Evolutionary conservation across 225 moss, liverwort and hornwort genomes (phyloP), one percentile per base, ranked within the genome.

Genomic region (Marchantia polymorpha): DNA sequence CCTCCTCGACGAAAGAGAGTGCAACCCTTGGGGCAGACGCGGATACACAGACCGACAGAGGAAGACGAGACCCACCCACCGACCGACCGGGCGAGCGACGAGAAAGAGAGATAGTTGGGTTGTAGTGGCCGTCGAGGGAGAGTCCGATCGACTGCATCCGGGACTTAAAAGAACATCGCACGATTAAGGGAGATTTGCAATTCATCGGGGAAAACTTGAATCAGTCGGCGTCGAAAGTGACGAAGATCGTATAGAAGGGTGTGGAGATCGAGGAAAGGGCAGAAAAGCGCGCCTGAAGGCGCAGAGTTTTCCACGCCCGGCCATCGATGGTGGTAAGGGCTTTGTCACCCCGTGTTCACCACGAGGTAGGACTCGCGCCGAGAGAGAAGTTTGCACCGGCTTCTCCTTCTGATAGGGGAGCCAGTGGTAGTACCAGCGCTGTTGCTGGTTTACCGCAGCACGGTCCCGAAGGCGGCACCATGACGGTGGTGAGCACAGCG

Each of bases 401-500:
- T 53, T 79, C 78, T 30, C 52, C 78, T 16, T 30, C 69, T 22
- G 78, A 78, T n/a, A 78, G 66, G 67, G 78, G 65, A 78, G 78
- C 69, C 17, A 79, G 78, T 55, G 69, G 68, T 16, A 79, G 78
- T 46, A 56, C 30, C 19, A 68, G 67, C 69, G 78, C 54, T 22
- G 22, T 68, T 17, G 53, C 67, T n/a, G 69, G 78, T 30, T 79
- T 79, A 29, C 52, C 68, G 15, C 69, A 68, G 46, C 78, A 65
- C 48, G 51, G 78, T 46, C 23, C 69, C 8, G 69, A 79, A 69
- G 81, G 81, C 72, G 73, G 68, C 46, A 82, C 56, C 7, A 93
- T 93, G 93, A 91, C 92, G 87, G 91, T 92, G 84, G 92, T 96
- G 69, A 94, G 91, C 83, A 96, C 94, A 79, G 96, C 96, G 84